These are phyloP conservation scores for Petunia axillaris DNA, from an alignment of 257 asterid genomes.

Conservation along the genomic window DNA sequence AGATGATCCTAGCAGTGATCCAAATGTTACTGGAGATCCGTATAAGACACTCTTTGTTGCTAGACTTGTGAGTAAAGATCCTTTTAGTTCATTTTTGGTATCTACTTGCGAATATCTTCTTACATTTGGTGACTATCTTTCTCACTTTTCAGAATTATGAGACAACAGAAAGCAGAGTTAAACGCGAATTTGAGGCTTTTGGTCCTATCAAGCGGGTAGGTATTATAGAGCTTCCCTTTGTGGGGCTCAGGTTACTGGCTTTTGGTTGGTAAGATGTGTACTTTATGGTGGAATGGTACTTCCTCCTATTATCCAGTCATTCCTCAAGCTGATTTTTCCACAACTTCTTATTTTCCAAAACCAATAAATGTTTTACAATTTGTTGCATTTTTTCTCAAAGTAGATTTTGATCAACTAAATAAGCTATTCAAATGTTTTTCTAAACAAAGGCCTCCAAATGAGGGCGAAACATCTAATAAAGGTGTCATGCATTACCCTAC, in stretches of 20 bases:
- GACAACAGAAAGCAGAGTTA: slow-evolving; percentile 92
- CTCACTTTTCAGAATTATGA: slow-evolving; percentile 71
- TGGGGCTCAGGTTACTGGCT: slow-evolving; percentile 69
- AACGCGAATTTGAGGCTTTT: slow-evolving; percentile 96
- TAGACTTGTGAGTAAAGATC: slow-evolving; percentile 73
- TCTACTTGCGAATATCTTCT: not conserved
- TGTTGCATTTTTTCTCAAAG: not conserved
- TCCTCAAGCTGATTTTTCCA: not conserved
- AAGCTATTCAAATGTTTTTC: slow-evolving; percentile 1
- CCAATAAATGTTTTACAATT: not conserved
- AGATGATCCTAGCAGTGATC: slow-evolving; percentile 91
- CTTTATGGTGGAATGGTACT: slow-evolving; percentile 34
- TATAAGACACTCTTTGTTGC: slow-evolving; percentile 94
- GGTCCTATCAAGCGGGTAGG: slow-evolving; percentile 99
- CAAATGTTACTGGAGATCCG: slow-evolving; percentile 89
- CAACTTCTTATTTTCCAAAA: not conserved
- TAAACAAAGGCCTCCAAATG: not conserved
- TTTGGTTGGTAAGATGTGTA: slow-evolving; percentile 83
- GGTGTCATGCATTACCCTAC: not conserved
- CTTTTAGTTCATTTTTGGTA: not conserved
- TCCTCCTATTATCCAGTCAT: slow-evolving; percentile 18
- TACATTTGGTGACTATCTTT: slow-evolving; percentile 20
- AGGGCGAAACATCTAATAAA: not conserved
- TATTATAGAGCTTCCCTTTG: slow-evolving; percentile 64
- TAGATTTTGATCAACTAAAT: slow-evolving; percentile 8